Evolutionary conservation across 2,329 filamentous ascomycete genomes (phyloP), one percentile per base, ranked within the genome.

Genomic region (Fusarium sacchari): DNA sequence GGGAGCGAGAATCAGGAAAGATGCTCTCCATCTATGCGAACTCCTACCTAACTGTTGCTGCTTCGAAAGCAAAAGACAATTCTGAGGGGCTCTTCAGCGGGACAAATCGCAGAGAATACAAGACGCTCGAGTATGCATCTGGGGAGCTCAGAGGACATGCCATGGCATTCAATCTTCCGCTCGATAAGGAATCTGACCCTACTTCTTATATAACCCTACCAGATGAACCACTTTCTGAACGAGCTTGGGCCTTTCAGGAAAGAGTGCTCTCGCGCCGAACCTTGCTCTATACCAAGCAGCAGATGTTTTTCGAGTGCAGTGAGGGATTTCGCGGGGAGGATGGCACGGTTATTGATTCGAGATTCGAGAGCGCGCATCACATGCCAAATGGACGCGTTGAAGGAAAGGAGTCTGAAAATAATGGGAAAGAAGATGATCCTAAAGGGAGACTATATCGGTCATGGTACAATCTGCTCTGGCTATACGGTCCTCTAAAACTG

Each of bases 321-420:
- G 4, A 44, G 7, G 55, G 42, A 6, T 49, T 67, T 10, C 15
- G 30, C 7, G 43, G 37, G 1, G 63, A 68, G 13, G 47, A 67
- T 20, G 65, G 63, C 2, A 10, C 50, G 3, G 22, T 26, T n/a
- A 26, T 52, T 0, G n/a, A 24, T 20, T 18, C 8, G 9, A 30
- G 46, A 4, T 61, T 60, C 7, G 17, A 7, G 9, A 59, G 18
- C 5, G 24, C 40, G 20, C 28, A 63, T 24, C 26, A 63, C 13
- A 47, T 22, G 18, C 18, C 37, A 7, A 3, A 17, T 1, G 26
- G 34, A 4, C 26, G 0, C 2, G 44, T 26, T 0, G 17, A 6
- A 9, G 1, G 1, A 6, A 34, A 22, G 5, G 10, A 22, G 5
- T 1, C 13, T 4, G 5, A 18, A 1, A 3, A 13, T 15, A 0